Evolutionary conservation across 2,329 filamentous ascomycete species (phyloP).

Genomic region (Ceratocystis eucalypticola): DNA sequence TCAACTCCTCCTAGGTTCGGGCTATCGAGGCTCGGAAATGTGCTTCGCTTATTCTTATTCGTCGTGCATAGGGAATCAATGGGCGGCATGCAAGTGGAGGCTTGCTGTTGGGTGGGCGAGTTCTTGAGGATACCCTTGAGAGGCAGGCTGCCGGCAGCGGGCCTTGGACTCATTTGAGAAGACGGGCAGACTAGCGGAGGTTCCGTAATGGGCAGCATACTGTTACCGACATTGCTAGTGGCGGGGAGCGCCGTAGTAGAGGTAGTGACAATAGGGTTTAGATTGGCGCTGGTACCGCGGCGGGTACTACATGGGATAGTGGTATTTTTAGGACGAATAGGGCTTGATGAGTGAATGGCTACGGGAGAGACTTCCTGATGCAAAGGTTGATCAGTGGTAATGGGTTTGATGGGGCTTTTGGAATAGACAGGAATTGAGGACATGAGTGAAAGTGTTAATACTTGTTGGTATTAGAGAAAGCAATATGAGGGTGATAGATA

Average conservation of each 20-base stretch:
- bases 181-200: background rate
- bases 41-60: background rate
- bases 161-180: background rate
- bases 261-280: background rate
- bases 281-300: background rate
- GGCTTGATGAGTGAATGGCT: slow-evolving; percentile 24
- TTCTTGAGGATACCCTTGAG: background rate
- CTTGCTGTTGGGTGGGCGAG: background rate
- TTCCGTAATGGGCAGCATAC: background rate
- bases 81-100: background rate
- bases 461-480: background rate
- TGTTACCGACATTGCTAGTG: background rate
- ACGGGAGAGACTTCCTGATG: background rate
- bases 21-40: background rate
- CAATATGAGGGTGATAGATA: background rate
- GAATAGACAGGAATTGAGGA: slow-evolving; percentile 47
- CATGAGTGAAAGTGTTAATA: slow-evolving; percentile 31
- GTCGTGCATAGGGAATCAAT: background rate
- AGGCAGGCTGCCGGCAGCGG: background rate
- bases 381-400: background rate
- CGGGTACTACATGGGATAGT: background rate
- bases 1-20: background rate
- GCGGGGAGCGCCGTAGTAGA: background rate
- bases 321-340: slow-evolving; percentile 26
- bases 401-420: slow-evolving; percentile 43